phyloP scores from a whole-genome alignment of 495 filamentous ascomycete genomes.

The Daldinia caldariorum region DNA sequence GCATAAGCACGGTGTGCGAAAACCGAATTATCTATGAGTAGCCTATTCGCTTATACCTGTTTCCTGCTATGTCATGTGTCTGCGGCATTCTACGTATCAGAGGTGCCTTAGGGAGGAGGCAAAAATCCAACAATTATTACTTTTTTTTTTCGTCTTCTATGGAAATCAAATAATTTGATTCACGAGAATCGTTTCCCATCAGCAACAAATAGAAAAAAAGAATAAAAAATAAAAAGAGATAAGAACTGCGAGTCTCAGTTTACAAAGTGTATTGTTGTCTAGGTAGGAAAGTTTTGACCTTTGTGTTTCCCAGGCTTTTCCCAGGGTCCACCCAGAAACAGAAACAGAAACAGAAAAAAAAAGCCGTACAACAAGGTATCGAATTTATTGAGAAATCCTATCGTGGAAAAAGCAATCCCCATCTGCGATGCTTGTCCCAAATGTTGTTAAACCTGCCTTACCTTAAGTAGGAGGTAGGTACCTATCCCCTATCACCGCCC shows the following conservation, averaged over 20 bases:
- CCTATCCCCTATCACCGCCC: too few species aligned
- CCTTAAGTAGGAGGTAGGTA: too few species aligned
- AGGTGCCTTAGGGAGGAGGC: background rate
- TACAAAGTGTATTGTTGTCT: background rate
- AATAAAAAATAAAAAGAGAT: background rate
- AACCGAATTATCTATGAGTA: conserved; percentile 5
- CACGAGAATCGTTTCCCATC: too few species aligned
- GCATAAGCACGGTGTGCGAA: conserved; percentile 22
- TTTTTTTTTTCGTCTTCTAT: background rate
- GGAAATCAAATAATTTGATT: too few species aligned
- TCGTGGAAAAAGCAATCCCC: too few species aligned
- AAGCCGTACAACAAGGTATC: too few species aligned
- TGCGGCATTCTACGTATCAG: background rate
- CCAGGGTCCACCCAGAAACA: too few species aligned
- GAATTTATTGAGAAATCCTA: too few species aligned
- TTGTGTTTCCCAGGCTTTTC: too few species aligned
- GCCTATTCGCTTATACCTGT: conserved; percentile 11
- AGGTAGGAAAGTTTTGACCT: background rate
- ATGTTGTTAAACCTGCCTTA: too few species aligned
- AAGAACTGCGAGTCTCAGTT: background rate
- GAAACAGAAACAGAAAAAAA: too few species aligned
- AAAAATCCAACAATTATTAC: background rate
- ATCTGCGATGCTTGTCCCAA: too few species aligned
- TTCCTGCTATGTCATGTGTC: background rate
- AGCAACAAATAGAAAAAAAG: background rate